A percentile compares a stretch with the other conserved stretches of the same genome.
phyloP scores from a whole-genome alignment of 805 yeast genomes.

The Wickerhamomyces queroliae region DNA sequence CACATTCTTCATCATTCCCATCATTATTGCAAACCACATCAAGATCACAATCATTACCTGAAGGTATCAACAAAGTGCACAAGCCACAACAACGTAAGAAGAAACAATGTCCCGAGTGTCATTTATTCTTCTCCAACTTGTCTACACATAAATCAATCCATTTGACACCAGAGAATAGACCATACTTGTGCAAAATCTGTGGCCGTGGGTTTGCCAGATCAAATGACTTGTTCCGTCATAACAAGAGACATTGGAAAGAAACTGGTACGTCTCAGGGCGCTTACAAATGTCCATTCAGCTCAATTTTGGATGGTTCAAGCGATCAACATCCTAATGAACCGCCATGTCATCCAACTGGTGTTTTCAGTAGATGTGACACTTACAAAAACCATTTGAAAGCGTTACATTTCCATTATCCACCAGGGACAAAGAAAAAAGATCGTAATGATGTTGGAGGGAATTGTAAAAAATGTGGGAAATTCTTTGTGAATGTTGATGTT shows the following conservation, averaged over 20 bases:
- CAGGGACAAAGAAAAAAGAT: slow-evolving; percentile 77
- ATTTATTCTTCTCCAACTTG: slow-evolving; percentile 64
- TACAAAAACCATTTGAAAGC: slow-evolving; percentile 89
- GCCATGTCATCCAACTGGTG: slow-evolving; percentile 75
- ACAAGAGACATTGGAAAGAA: slow-evolving; percentile 80
- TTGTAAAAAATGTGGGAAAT: slow-evolving; percentile 70
- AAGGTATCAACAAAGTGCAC: background rate
- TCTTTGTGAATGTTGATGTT: slow-evolving; percentile 63
- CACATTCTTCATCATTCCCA: background rate
- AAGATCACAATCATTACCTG: slow-evolving; percentile 1
- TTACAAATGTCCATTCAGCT: slow-evolving; percentile 71
- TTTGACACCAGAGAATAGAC: slow-evolving; percentile 62
- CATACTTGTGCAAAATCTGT: slow-evolving; percentile 74
- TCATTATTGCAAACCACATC: slow-evolving; percentile 1
- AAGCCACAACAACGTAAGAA: slow-evolving; percentile 46
- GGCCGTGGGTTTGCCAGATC: slow-evolving; percentile 83
- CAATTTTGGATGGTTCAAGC: slow-evolving; percentile 17
- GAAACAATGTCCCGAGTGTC: slow-evolving; percentile 69
- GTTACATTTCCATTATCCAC: slow-evolving; percentile 82
- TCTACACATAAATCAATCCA: slow-evolving; percentile 84
- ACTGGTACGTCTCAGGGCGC: slow-evolving; percentile 60
- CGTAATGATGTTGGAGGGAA: slow-evolving; percentile 62
- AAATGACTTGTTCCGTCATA: slow-evolving; percentile 81
- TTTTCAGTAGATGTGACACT: slow-evolving; percentile 86
- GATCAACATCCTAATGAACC: slow-evolving; percentile 3